phyloP scores from a whole-genome alignment of 2,329 filamentous ascomycete species.

The Thelonectria discophora region DNA sequence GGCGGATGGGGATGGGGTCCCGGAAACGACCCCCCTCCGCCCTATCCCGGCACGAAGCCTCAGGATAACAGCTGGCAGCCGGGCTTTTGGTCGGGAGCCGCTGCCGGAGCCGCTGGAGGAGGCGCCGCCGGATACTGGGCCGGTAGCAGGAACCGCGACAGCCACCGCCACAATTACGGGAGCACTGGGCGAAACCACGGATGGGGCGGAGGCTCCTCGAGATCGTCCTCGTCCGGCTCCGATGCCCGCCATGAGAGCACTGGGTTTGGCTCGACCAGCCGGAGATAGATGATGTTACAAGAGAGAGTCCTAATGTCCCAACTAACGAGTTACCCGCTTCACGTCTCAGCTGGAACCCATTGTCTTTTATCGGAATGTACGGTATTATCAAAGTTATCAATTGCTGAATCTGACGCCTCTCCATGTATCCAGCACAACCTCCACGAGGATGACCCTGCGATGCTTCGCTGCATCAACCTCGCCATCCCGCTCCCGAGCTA shows the following conservation, averaged over 20 bases:
- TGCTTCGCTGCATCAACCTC: neutral
- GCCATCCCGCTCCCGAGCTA: slow-evolving; percentile 22
- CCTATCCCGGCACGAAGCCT: slow-evolving; percentile 52
- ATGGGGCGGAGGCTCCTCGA: slow-evolving; percentile 42
- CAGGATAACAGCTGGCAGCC: slow-evolving; percentile 69
- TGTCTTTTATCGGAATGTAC: no score
- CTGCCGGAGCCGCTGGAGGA: slow-evolving; percentile 71
- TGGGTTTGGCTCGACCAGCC: slow-evolving; percentile 75
- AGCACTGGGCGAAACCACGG: slow-evolving; percentile 46
- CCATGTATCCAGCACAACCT: slow-evolving; percentile 42
- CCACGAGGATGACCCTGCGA: slow-evolving; percentile 2
- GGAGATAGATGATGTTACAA: slow-evolving; percentile 53
- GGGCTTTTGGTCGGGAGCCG: slow-evolving; percentile 78
- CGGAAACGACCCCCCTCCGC: slow-evolving; percentile 63
- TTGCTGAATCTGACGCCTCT: slow-evolving; percentile 37
- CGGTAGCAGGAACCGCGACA: slow-evolving; percentile 56
- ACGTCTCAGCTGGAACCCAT: no score
- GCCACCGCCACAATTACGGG: slow-evolving; percentile 44
- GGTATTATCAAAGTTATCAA: slow-evolving; percentile 1
- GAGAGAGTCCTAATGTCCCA: neutral
- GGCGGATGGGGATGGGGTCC: slow-evolving; percentile 50
- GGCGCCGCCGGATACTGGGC: slow-evolving; percentile 75
- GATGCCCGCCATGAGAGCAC: slow-evolving; percentile 70
- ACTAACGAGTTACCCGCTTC: no score
- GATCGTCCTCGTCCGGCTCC: slow-evolving; percentile 50